phyloP scores from a whole-genome alignment of 768 basidiomycete genomes.

The Agaricus bisporus region DNA sequence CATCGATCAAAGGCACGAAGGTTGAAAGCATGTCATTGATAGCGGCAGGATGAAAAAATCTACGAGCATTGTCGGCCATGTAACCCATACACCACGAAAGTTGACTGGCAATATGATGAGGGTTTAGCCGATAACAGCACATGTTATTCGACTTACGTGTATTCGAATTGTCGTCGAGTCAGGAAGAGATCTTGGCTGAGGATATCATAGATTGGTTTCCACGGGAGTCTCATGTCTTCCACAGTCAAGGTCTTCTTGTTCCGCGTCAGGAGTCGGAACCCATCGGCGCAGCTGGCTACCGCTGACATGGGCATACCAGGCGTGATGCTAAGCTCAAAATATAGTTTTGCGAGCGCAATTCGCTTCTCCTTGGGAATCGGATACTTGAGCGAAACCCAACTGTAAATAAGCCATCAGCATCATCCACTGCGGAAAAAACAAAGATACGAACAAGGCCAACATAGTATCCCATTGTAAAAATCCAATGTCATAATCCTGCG shows the following conservation, averaged over 20 bases:
- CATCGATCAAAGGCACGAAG: slow-evolving; percentile 76
- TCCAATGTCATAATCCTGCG: slow-evolving; percentile 79
- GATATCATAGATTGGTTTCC: slow-evolving; percentile 72
- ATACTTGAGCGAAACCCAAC: slow-evolving; percentile 82
- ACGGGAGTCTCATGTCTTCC: slow-evolving; percentile 75
- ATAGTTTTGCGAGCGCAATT: slow-evolving; percentile 68
- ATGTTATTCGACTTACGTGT: slow-evolving; percentile 43
- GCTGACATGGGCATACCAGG: slow-evolving; percentile 72
- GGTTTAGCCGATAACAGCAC: background rate
- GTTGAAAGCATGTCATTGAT: slow-evolving; percentile 85
- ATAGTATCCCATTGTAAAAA: slow-evolving; percentile 78
- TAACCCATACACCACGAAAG: slow-evolving; percentile 75
- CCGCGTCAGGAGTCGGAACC: slow-evolving; percentile 49
- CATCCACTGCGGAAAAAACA: slow-evolving; percentile 3
- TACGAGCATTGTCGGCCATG: slow-evolving; percentile 58
- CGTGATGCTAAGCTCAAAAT: slow-evolving; percentile 69
- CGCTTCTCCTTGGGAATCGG: slow-evolving; percentile 79
- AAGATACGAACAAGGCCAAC: slow-evolving; percentile 52
- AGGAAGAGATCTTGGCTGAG: slow-evolving; percentile 74
- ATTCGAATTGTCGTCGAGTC: slow-evolving; percentile 69
- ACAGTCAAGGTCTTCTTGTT: slow-evolving; percentile 73
- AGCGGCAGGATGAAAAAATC: slow-evolving; percentile 87
- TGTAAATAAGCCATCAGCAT: slow-evolving; percentile 7
- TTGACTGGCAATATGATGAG: slow-evolving; percentile 38
- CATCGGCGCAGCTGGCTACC: slow-evolving; percentile 61